Evolutionary conservation across 2,329 filamentous ascomycete species (phyloP).

Genomic region (Colletotrichum sp.): DNA sequence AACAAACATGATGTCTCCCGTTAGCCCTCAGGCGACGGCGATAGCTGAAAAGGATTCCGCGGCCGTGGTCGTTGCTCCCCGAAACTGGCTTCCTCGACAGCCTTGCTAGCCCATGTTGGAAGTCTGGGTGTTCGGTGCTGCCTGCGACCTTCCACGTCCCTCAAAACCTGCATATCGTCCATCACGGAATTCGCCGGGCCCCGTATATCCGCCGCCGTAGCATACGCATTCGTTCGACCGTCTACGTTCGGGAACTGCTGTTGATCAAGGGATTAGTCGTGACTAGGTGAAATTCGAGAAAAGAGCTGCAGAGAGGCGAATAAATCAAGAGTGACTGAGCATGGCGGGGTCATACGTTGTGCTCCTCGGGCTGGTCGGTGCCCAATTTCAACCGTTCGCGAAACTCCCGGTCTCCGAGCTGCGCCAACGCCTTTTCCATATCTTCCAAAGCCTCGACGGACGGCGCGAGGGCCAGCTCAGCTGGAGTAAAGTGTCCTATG

Average conservation of each 20-base stretch:
- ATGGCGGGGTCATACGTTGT: conserved; percentile 33
- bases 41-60: not conserved
- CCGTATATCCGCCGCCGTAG: not conserved
- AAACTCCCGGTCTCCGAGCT: conserved; percentile 30
- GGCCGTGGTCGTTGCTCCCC: not conserved
- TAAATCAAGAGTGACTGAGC: not conserved
- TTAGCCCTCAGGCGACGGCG: not conserved
- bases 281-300: not conserved
- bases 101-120: conserved; percentile 36
- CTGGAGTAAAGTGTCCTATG: conserved; percentile 27
- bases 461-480: conserved; percentile 31
- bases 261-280: not conserved
- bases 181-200: not conserved
- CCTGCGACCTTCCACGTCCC: conserved; percentile 30
- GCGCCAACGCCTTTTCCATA: conserved; percentile 29
- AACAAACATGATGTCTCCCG: not conserved
- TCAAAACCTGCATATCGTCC: conserved; percentile 32
- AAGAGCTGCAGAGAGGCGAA: not conserved
- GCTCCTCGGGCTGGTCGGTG: conserved; percentile 27
- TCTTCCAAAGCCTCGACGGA: conserved; percentile 28
- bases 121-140: conserved; percentile 23
- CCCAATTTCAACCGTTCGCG: conserved; percentile 23
- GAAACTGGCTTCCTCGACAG: conserved; percentile 18
- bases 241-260: not conserved
- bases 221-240: not conserved